phyloP scores from a whole-genome alignment of 495 filamentous ascomycete genomes.

The Staphylotrichum longicolle region DNA sequence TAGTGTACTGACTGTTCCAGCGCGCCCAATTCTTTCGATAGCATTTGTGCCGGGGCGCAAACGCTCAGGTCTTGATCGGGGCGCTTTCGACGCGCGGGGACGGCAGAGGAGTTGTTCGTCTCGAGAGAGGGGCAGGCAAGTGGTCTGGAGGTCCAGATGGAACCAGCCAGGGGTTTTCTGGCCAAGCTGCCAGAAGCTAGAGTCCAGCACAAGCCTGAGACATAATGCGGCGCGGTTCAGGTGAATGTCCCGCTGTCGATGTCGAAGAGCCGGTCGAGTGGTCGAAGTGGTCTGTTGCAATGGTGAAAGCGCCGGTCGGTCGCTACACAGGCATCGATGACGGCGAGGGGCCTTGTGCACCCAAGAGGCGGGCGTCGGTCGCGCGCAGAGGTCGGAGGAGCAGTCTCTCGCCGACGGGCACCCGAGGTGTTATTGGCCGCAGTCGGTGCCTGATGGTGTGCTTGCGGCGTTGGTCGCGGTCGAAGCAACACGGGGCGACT shows the following conservation, averaged over 20 bases:
- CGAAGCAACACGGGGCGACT: neutral
- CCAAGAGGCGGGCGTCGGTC: neutral
- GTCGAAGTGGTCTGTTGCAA: neutral
- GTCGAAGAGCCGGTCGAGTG: neutral
- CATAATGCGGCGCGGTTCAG: slow-evolving; percentile 45
- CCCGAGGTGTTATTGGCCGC: neutral
- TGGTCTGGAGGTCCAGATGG: slow-evolving; percentile 11
- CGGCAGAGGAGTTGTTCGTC: neutral
- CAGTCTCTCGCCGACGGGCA: neutral
- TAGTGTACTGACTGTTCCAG: slow-evolving; percentile 25
- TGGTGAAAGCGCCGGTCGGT: slow-evolving; percentile 4
- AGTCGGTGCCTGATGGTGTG: neutral
- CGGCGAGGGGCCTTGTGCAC: slow-evolving; percentile 6
- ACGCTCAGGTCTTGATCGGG: slow-evolving; percentile 9
- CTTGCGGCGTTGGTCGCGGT: neutral
- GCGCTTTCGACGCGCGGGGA: slow-evolving; percentile 10
- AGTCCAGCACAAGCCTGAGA: slow-evolving; percentile 47
- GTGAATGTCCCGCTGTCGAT: slow-evolving; percentile 35
- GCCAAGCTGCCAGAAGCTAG: slow-evolving; percentile 50
- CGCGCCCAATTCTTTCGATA: slow-evolving; percentile 13
- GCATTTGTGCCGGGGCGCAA: slow-evolving; percentile 24
- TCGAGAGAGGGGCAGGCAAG: no score
- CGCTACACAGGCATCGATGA: slow-evolving; percentile 17
- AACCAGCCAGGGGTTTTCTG: slow-evolving; percentile 34
- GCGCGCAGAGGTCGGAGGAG: neutral